Percentiles rank a stretch among this genome's conserved stretches.
Evolutionary conservation across 768 basidiomycete genomes (phyloP).

Genomic region (Suillus luteus): DNA sequence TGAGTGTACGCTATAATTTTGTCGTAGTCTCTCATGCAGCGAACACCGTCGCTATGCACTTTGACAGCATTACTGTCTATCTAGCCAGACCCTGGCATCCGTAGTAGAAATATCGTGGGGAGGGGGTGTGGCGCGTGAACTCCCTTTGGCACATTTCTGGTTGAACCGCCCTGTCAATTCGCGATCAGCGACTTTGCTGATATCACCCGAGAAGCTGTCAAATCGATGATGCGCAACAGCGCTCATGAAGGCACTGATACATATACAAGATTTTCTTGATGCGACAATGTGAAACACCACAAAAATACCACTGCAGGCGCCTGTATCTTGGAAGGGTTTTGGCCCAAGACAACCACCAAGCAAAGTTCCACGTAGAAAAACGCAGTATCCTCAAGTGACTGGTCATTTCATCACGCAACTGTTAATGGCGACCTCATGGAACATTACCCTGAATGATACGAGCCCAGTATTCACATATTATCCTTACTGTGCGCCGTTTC

Average conservation of each 20-base stretch:
- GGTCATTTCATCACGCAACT: not conserved
- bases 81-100: not conserved
- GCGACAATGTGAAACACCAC: not conserved
- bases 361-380: not conserved
- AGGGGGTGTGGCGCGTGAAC: no score
- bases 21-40: conserved; percentile 4
- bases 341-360: not conserved
- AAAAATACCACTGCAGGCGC: not conserved
- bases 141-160: not conserved
- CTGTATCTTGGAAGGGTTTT: not conserved
- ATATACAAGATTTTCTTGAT: not conserved
- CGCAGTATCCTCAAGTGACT: not conserved
- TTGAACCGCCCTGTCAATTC: not conserved
- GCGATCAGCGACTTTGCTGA: not conserved
- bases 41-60: not conserved
- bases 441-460: conserved; percentile 15
- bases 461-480: conserved; percentile 12
- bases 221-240: not conserved
- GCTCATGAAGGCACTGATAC: conserved; percentile 3
- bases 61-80: not conserved
- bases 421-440: conserved; percentile 11
- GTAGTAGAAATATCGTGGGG: not conserved
- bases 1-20: not conserved
- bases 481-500: conserved; percentile 12
- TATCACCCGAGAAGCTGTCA: not conserved